These are phyloP conservation scores for Pilaira anomala DNA, from an alignment of 192 early-diverging fungal species.

Conservation along the genomic window DNA sequence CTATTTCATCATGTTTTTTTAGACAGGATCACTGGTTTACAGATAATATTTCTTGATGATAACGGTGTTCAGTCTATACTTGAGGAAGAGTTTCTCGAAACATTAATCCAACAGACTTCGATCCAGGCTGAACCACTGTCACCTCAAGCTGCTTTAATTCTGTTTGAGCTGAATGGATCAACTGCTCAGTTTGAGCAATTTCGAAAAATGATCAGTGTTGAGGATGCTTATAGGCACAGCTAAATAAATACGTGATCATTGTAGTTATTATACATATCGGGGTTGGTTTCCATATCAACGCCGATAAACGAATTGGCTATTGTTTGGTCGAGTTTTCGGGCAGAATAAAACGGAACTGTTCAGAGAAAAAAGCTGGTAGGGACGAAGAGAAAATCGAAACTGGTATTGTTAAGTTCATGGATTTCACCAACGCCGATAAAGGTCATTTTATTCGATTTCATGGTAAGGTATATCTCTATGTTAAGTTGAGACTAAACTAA, in stretches of 20 bases:
- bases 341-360: background rate
- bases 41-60: too few species aligned
- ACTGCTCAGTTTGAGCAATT: background rate
- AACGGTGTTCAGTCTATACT: too few species aligned
- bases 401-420: background rate
- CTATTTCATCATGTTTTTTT: too few species aligned
- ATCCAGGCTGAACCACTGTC: too few species aligned
- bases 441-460: background rate
- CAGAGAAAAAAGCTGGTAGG: background rate
- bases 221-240: too few species aligned
- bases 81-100: background rate
- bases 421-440: background rate
- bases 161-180: background rate
- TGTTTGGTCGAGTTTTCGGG: background rate
- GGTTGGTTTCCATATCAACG: background rate
- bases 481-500: conserved; percentile 10
- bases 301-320: background rate
- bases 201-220: too few species aligned
- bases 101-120: too few species aligned
- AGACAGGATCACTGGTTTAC: too few species aligned
- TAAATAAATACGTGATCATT: too few species aligned
- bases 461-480: background rate
- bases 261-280: background rate
- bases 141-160: background rate
- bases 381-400: background rate